A percentile compares a stretch with the other conserved stretches of the same genome.
phyloP scores from a whole-genome alignment of 2,329 filamentous ascomycete genomes.

The Ceratocystis smalleyi region DNA sequence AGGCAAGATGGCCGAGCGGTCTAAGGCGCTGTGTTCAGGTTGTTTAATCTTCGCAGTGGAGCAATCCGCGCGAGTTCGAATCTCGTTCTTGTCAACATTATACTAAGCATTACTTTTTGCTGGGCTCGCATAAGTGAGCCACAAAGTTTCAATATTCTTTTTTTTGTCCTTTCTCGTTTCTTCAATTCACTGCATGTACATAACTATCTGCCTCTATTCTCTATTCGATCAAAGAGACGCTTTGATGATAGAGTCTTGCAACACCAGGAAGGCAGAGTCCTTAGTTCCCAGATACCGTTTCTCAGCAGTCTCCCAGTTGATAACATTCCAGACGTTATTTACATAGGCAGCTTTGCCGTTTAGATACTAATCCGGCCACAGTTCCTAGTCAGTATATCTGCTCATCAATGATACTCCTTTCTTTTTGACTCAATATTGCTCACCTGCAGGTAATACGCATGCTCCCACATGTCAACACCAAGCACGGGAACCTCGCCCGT shows the following conservation, averaged over 20 bases:
- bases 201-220: no score
- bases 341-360: conserved; percentile 64
- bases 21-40: conserved; percentile 16
- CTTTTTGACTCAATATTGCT: conserved; percentile 18
- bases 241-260: conserved; percentile 29
- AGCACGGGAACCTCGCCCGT: conserved; percentile 51
- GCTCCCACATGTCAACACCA: conserved; percentile 85
- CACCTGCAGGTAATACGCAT: conserved; percentile 76
- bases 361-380: conserved; percentile 42
- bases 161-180: neutral
- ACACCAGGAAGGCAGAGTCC: conserved; percentile 32
- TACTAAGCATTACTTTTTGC: neutral
- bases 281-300: conserved; percentile 38
- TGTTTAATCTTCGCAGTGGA: conserved; percentile 9
- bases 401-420: neutral
- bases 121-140: neutral
- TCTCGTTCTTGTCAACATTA: conserved; percentile 10
- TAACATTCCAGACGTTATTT: conserved; percentile 60
- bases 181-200: neutral
- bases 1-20: conserved; percentile 16
- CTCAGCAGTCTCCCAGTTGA: conserved; percentile 62
- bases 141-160: neutral
- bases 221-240: neutral
- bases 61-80: conserved; percentile 13
- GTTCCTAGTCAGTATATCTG: neutral